Base-by-base conservation (phyloP, 1,139 yeast species). In the Diutina neorugosa region DNA sequence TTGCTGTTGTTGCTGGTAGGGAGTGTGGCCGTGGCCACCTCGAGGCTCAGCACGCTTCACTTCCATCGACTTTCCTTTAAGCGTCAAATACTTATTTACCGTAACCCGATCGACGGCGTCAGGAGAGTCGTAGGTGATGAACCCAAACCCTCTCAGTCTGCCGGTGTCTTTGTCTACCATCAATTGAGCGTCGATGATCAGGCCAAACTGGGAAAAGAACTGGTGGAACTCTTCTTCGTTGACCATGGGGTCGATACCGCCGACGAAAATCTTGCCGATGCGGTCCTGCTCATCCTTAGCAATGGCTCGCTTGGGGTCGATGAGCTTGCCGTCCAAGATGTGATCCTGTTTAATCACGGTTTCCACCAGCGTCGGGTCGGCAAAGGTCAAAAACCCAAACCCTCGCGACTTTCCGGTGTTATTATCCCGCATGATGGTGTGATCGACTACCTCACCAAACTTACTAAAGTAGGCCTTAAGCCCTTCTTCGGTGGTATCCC, bases 81-180 rank as follows among this genome's bases (percentile, higher is more conserved):
- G 82, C 55, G 85, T 82, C 58, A 90, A 78, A 64, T 82, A 88
- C 69, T 87, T 86, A 66, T 85, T 86, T 55, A 84, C 87, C 56
- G 95, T 86, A 55, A 90, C 96, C 62, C 84, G 78, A 63, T 93
- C 98, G 50, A 93, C 98, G 12, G 98, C 98, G 53, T 86, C 93
- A 41, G 96, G 96, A 27, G 96, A 82, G 64, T 93, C 98, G 68
- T 86, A 93, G 9, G 99, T 93, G 59, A 93, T 93, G 69, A 93
- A 93, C 0, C 99, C 99, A 68, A 93, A 93, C 31, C 99, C 99
- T 72, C 98, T 80, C 3, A 98, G 91, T 65, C 96, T 81, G 56
- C 98, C 98, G 7, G 98, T 89, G 66, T 93, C 98, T 69, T 93
- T 94, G 69, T 93, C 98, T 62, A 94, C 81, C 99, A 93, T 93